A percentile compares a stretch with the other conserved stretches of the same genome.
Evolutionary conservation across 225 moss, liverwort and hornwort genomes (phyloP).

Genomic region (Pseudoscleropodium purum): DNA sequence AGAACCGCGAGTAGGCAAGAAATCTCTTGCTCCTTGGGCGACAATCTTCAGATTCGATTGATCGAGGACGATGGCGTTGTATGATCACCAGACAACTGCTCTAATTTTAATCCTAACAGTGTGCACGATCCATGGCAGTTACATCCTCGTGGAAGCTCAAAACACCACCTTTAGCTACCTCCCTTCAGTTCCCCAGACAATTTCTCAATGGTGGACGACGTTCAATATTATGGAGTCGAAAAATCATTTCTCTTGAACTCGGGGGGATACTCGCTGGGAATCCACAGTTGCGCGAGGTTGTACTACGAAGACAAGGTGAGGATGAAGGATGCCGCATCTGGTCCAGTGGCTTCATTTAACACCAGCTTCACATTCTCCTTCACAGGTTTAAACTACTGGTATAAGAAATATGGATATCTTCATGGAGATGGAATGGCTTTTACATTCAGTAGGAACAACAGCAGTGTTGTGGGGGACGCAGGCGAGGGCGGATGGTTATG

Average conservation of each 20-base stretch:
- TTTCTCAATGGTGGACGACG: not conserved
- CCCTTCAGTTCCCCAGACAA: not conserved
- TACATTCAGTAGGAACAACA: not conserved
- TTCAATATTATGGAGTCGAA: not conserved
- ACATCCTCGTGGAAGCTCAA: not conserved
- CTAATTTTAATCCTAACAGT: not conserved
- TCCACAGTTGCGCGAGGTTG: not conserved
- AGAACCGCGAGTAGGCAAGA: not conserved
- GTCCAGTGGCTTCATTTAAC: not conserved
- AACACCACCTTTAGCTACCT: not conserved
- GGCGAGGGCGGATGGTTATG: not conserved
- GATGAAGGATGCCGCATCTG: conserved; percentile 15
- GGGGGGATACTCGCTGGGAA: not conserved
- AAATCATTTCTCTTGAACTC: not conserved
- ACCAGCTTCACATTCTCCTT: not conserved
- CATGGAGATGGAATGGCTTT: not conserved
- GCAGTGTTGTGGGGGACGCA: fast-evolving
- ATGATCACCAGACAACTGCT: not conserved
- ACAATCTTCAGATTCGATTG: not conserved
- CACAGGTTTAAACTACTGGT: not conserved
- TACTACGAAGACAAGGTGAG: not conserved
- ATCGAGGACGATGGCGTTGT: not conserved
- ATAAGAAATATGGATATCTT: not conserved
- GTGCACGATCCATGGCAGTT: not conserved
- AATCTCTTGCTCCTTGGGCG: not conserved